Conservation (phyloP, 345 rosid species). For the Eucalyptus erythrocorys region DNA sequence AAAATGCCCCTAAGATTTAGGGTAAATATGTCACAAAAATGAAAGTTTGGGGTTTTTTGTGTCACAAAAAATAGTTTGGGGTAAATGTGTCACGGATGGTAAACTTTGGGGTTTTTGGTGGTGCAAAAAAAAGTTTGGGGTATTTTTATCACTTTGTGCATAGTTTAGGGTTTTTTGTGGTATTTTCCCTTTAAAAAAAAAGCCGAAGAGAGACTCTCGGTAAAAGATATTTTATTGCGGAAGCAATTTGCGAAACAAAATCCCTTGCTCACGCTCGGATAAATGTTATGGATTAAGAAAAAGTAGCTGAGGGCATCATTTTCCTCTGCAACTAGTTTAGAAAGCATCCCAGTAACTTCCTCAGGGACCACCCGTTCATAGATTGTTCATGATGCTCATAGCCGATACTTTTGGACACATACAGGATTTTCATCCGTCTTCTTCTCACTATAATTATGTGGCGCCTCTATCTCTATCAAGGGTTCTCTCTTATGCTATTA, state of each 20-base stretch:
- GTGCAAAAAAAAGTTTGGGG: too few species aligned
- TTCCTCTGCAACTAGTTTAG: neutral
- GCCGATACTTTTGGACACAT: neutral
- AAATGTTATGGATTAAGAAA: neutral
- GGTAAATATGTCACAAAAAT: too few species aligned
- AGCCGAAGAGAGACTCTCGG: too few species aligned
- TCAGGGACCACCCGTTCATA: neutral
- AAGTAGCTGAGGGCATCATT: neutral
- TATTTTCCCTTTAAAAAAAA: too few species aligned
- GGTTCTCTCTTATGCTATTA: neutral
- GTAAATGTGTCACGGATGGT: too few species aligned
- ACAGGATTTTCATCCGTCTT: neutral
- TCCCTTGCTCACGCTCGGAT: neutral
- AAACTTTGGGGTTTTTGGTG: too few species aligned
- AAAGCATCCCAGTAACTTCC: neutral
- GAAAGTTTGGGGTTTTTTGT: too few species aligned
- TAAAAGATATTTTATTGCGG: too few species aligned
- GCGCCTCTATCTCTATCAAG: neutral
- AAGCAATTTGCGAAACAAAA: neutral
- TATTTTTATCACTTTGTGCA: too few species aligned
- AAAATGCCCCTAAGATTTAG: too few species aligned
- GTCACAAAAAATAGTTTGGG: too few species aligned
- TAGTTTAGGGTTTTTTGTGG: too few species aligned
- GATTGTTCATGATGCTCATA: neutral
- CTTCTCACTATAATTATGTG: neutral